Evolutionary conservation across 345 rosid species (phyloP).

Genomic region (Erysimum cheiranthoides): DNA sequence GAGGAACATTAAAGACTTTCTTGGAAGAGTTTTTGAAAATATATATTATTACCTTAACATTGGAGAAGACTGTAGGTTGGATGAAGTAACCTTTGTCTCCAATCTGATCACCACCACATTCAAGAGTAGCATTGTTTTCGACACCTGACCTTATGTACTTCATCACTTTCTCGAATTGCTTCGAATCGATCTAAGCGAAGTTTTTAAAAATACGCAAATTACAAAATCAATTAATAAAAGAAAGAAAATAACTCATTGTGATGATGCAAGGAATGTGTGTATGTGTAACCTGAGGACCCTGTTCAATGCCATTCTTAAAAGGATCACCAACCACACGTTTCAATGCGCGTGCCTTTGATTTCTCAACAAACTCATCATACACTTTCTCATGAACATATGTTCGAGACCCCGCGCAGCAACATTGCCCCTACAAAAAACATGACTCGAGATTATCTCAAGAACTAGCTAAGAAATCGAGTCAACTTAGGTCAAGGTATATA

Average conservation of each 20-base stretch:
- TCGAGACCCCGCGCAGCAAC: slow-evolving; percentile 97
- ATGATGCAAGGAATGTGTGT: slow-evolving; percentile 1
- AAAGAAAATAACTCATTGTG: neutral
- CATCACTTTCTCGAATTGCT: slow-evolving; percentile 85
- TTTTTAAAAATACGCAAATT: neutral
- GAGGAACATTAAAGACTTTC: neutral
- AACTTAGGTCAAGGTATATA: neutral
- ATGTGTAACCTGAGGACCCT: slow-evolving; percentile 88
- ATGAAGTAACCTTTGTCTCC: slow-evolving; percentile 85
- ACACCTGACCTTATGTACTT: slow-evolving; percentile 75
- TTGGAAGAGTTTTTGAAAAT: neutral
- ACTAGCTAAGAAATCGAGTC: neutral
- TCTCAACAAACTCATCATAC: slow-evolving; percentile 87
- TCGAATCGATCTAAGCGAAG: slow-evolving; percentile 62
- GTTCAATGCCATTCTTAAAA: slow-evolving; percentile 81
- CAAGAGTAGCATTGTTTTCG: slow-evolving; percentile 82
- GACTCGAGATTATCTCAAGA: slow-evolving; percentile 18
- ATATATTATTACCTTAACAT: slow-evolving; percentile 62
- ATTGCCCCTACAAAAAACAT: slow-evolving; percentile 71
- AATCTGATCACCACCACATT: slow-evolving; percentile 83
- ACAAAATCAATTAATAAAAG: slow-evolving; percentile 2
- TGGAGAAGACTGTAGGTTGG: slow-evolving; percentile 96
- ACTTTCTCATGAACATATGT: slow-evolving; percentile 86
- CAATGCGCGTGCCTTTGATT: slow-evolving; percentile 80
- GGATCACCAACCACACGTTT: slow-evolving; percentile 93